phyloP scores from a whole-genome alignment of 306 rosid genomes.

The Astragalus glycyphyllos region DNA sequence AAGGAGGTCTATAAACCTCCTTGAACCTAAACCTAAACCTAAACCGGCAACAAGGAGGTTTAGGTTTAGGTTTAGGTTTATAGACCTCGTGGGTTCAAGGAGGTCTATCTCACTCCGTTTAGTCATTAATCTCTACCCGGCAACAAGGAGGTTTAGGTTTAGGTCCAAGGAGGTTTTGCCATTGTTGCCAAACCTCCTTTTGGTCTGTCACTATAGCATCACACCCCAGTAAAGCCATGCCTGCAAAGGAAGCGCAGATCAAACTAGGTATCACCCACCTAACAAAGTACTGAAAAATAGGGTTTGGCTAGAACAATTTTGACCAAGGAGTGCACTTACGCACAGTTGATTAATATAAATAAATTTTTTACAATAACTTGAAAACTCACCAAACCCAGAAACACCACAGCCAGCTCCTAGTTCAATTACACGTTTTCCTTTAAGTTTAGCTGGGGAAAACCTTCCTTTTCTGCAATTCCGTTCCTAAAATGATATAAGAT shows the following conservation, averaged over 20 bases:
- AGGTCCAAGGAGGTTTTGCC: no score
- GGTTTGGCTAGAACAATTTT: conserved; percentile 29
- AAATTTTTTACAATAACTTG: conserved; percentile 13
- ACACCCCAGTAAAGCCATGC: conserved; percentile 95
- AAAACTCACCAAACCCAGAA: conserved; percentile 83
- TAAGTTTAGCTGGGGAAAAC: conserved; percentile 84
- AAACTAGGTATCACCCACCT: conserved; percentile 36
- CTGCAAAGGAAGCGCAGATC: conserved; percentile 55
- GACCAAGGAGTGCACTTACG: conserved; percentile 12
- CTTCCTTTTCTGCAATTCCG: conserved; percentile 87
- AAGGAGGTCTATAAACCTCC: no score
- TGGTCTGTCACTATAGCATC: conserved; percentile 86
- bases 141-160: no score
- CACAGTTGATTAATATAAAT: conserved; percentile 6
- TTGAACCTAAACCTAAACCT: no score
- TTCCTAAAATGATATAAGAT: conserved; percentile 58
- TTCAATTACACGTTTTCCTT: conserved; percentile 91
- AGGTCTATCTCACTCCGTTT: no score
- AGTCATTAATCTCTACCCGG: no score
- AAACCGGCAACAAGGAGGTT: no score
- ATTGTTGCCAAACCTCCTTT: conserved; percentile 86
- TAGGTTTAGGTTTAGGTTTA: no score
- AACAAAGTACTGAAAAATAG: conserved; percentile 28
- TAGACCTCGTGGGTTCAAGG: no score
- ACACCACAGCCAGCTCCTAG: conserved; percentile 99